phyloP scores from a whole-genome alignment of 2,329 filamentous ascomycete species.

The Colletotrichum plurivorum region DNA sequence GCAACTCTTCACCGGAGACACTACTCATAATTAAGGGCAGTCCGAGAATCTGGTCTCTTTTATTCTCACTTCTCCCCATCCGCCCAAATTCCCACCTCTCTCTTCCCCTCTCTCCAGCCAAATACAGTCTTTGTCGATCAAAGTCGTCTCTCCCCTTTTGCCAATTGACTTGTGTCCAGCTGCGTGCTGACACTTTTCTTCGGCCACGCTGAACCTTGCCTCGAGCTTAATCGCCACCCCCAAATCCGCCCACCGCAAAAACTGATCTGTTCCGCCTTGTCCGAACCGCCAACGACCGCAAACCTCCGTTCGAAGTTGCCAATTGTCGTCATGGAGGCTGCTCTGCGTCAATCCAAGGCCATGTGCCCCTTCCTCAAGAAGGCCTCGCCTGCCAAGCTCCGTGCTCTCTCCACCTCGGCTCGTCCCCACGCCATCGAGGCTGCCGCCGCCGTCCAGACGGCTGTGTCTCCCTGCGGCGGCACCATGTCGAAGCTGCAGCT shows the following conservation, averaged over 20 bases:
- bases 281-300: conserved; percentile 8
- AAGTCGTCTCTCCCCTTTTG: conserved; percentile 11
- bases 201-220: conserved; percentile 25
- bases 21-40: conserved; percentile 33
- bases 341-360: conserved; percentile 94
- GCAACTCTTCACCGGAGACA: conserved; percentile 40
- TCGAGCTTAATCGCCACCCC: conserved; percentile 30
- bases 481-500: conserved; percentile 98
- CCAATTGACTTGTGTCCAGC: conserved; percentile 35
- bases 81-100: neutral
- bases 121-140: conserved; percentile 17
- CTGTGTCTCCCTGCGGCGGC: conserved; percentile 82
- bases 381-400: conserved; percentile 91
- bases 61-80: conserved; percentile 25
- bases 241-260: conserved; percentile 19
- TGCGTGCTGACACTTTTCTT: conserved; percentile 31
- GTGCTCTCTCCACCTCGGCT: conserved; percentile 85
- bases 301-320: conserved; percentile 9
- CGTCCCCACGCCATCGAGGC: conserved; percentile 51
- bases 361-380: conserved; percentile 98
- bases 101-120: conserved; percentile 7
- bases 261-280: conserved; percentile 11
- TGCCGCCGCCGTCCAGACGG: conserved; percentile 64
- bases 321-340: conserved; percentile 81
- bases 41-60: conserved; percentile 35